Percentiles rank a stretch among this genome's conserved stretches.
Conservation (phyloP, 805 yeast species). For the Candida quercuum region DNA sequence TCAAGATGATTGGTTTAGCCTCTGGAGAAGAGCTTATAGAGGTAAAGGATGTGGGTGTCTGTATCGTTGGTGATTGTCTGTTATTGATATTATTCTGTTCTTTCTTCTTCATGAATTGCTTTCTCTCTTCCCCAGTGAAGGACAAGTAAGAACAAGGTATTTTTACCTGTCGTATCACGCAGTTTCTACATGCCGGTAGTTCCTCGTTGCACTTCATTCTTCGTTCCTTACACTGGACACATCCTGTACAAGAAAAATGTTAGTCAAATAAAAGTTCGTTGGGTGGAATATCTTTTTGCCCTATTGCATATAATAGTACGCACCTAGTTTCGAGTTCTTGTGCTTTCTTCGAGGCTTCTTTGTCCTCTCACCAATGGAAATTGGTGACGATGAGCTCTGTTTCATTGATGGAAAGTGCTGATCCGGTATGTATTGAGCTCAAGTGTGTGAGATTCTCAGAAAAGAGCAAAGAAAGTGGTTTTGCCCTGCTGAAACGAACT, state of each 20-base stretch:
- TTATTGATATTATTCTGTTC: neutral
- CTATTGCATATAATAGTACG: constrained; percentile 4
- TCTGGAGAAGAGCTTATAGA: constrained; percentile 5
- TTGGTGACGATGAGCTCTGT: too few relatives aligned
- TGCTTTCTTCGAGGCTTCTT: constrained; percentile 21
- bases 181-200: constrained; percentile 43
- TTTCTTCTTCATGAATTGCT: constrained; percentile 11
- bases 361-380: constrained; percentile 4
- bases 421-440: too few relatives aligned
- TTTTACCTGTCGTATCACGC: constrained; percentile 25
- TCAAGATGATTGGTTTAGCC: neutral
- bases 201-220: constrained; percentile 48
- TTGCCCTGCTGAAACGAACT: too few relatives aligned
- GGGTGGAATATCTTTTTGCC: too few relatives aligned
- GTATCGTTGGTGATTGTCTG: neutral
- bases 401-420: too few relatives aligned
- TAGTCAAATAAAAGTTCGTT: too few relatives aligned
- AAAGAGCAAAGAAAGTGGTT: too few relatives aligned
- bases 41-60: neutral
- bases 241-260: constrained; percentile 29
- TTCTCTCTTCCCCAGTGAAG: constrained; percentile 16
- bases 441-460: too few relatives aligned
- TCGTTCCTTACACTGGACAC: constrained; percentile 46
- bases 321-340: constrained; percentile 27
- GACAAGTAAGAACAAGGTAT: constrained; percentile 22